Conservation (phyloP, 1,284 basidiomycete species). For the Xerocomus nothofagi region DNA sequence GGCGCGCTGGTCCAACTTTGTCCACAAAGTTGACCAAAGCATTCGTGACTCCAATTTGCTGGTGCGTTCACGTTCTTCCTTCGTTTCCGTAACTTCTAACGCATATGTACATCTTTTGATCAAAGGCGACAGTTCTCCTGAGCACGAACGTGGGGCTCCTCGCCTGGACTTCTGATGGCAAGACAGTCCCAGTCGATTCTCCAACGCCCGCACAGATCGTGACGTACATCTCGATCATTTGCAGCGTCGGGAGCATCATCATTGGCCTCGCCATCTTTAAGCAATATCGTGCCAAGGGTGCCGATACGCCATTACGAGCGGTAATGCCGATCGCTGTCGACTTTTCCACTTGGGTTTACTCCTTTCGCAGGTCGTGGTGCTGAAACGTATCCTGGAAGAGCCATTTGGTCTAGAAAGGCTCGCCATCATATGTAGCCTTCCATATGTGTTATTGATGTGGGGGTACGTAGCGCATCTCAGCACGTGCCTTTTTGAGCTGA, state of each 20-base stretch:
- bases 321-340: conserved; percentile 10
- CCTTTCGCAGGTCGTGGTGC: conserved; percentile 22
- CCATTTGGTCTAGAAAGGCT: conserved; percentile 29
- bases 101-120: not conserved
- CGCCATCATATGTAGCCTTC: conserved; percentile 34
- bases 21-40: conserved; percentile 31
- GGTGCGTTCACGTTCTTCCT: conserved; percentile 11
- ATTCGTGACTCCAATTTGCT: conserved; percentile 33
- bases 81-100: not conserved
- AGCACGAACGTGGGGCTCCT: conserved; percentile 27
- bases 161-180: conserved; percentile 12
- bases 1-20: conserved; percentile 30
- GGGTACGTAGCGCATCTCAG: conserved; percentile 16
- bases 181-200: not conserved
- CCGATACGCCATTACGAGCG: conserved; percentile 34
- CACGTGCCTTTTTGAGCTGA: not conserved
- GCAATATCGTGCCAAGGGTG: conserved; percentile 36
- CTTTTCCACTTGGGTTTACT: not conserved
- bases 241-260: conserved; percentile 31
- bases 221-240: conserved; percentile 33
- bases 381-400: conserved; percentile 30
- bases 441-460: conserved; percentile 34
- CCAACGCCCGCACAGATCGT: conserved; percentile 28
- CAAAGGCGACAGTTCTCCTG: conserved; percentile 32
- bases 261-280: conserved; percentile 33